These are phyloP conservation scores for Pseudogymnoascus sp. DNA, from an alignment of 2,329 filamentous ascomycete genomes.

Conservation along the genomic window DNA sequence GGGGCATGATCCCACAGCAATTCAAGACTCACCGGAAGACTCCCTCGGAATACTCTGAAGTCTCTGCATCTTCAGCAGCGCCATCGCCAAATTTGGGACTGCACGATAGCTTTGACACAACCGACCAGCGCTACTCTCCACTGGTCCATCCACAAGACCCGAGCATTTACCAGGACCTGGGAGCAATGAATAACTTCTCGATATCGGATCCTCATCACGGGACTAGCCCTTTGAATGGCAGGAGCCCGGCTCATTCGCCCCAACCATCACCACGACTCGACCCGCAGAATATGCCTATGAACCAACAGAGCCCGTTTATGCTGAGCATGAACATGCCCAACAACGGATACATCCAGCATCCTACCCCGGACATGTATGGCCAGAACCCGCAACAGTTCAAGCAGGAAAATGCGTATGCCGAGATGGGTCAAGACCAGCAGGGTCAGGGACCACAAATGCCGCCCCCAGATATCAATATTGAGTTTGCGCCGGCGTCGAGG, in stretches of 20 bases:
- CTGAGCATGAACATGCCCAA: slow-evolving; percentile 36
- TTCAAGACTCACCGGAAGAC: slow-evolving; percentile 79
- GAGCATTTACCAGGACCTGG: slow-evolving; percentile 65
- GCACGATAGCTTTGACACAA: slow-evolving; percentile 70
- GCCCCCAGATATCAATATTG: slow-evolving; percentile 90
- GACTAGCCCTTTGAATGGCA: slow-evolving; percentile 59
- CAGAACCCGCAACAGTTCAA: slow-evolving; percentile 39
- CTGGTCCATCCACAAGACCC: slow-evolving; percentile 68
- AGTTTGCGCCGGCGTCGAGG: slow-evolving; percentile 71
- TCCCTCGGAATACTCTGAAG: slow-evolving; percentile 87
- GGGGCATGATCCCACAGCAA: slow-evolving; percentile 44
- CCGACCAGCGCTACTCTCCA: slow-evolving; percentile 66
- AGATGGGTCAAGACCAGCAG: slow-evolving; percentile 41
- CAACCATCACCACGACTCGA: slow-evolving; percentile 56
- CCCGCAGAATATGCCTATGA: slow-evolving; percentile 46
- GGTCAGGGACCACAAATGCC: slow-evolving; percentile 64
- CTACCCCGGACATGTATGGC: slow-evolving; percentile 41
- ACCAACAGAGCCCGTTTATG: slow-evolving; percentile 31
- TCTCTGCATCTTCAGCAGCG: slow-evolving; percentile 76
- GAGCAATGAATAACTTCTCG: slow-evolving; percentile 72
- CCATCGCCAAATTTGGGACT: slow-evolving; percentile 75
- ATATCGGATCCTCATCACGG: slow-evolving; percentile 58
- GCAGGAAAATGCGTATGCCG: slow-evolving; percentile 38
- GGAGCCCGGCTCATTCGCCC: slow-evolving; percentile 70
- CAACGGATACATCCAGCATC: slow-evolving; percentile 21